Evolutionary conservation across 1,284 basidiomycete species (phyloP).

Genomic region (Agroathelia rolfsii): DNA sequence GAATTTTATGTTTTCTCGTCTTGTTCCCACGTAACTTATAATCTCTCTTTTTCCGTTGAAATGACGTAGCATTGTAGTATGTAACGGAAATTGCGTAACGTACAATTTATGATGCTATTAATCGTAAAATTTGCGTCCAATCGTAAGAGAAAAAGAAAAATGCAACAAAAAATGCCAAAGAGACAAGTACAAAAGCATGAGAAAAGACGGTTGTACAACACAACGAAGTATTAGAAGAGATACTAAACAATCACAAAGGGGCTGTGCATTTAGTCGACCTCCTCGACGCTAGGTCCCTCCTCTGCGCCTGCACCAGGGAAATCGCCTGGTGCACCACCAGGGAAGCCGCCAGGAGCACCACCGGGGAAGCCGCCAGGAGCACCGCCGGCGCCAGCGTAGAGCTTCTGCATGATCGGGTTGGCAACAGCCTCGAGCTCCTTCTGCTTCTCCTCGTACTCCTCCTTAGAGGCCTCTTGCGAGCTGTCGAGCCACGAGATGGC

Average conservation of each 20-base stretch:
- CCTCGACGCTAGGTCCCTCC: constrained; percentile 83
- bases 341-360: constrained; percentile 39
- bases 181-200: constrained; percentile 8
- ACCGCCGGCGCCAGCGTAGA: constrained; percentile 73
- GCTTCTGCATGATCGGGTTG: constrained; percentile 92
- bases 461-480: constrained; percentile 87
- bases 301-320: constrained; percentile 47
- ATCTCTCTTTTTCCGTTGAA: no score
- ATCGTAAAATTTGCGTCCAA: no score
- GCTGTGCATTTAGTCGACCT: constrained; percentile 57
- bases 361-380: constrained; percentile 43
- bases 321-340: constrained; percentile 43
- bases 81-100: no score
- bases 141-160: constrained; percentile 10
- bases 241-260: constrained; percentile 9
- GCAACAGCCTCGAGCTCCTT: constrained; percentile 91
- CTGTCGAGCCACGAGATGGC: constrained; percentile 84
- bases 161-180: constrained; percentile 2
- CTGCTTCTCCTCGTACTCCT: constrained; percentile 93
- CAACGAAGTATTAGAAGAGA: no score
- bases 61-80: no score
- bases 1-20: no score
- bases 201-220: constrained; percentile 5
- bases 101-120: constrained; percentile 15
- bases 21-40: no score